Base-by-base conservation (phyloP, 768 basidiomycete genomes). In the Infundibulicybe gibba region DNA sequence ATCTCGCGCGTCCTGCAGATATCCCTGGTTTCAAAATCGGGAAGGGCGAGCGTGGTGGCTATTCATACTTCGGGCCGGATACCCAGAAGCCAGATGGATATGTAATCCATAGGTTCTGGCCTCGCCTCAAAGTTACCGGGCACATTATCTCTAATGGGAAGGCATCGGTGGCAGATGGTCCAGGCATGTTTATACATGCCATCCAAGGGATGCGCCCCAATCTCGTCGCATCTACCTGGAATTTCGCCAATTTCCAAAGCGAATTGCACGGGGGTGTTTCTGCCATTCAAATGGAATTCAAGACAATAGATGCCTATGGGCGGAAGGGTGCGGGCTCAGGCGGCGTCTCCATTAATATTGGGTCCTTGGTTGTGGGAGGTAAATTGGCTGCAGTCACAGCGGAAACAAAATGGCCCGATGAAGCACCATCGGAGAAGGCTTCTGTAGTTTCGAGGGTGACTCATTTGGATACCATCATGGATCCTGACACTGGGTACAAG, bases 131-230 rank as follows among this genome's bases (percentile, higher is more conserved):
- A 25, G 79, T 75, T 14, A 70, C 73, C 19, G 94, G 94, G 5
- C 76, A 80, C 54, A 59, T 94, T 63, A 79, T 88, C 41, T 63
- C 71, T 52, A 77, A 81, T 30, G 90, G 89, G 38, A 66, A 79
- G 48, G 85, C 85, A 5, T 66, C 70, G 46, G 41, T 70, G 6
- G 66, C 81, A 45, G 63, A 77, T 30, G 89, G 87, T 38, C 69
- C 77, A 32, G 90, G 91, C 21, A 90, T 93, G 87, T 83, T 95
- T 64, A 78, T 94, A 15, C 90, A 95, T 64, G 95, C 95, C 39
- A 97, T 98, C 62, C 95, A 98, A 63, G 97, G 95, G 63, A 95
- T 99, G 92, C 81, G 93, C 6, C 94, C 95, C 41, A 90, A 99
- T 67, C 78, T 92, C 47, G 82, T 97, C 56, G 97, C 97, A 12